Percentiles rank a stretch among this genome's conserved stretches.
phyloP scores from a whole-genome alignment of 1,284 basidiomycete species.

The Trichosporon coremiiforme region DNA sequence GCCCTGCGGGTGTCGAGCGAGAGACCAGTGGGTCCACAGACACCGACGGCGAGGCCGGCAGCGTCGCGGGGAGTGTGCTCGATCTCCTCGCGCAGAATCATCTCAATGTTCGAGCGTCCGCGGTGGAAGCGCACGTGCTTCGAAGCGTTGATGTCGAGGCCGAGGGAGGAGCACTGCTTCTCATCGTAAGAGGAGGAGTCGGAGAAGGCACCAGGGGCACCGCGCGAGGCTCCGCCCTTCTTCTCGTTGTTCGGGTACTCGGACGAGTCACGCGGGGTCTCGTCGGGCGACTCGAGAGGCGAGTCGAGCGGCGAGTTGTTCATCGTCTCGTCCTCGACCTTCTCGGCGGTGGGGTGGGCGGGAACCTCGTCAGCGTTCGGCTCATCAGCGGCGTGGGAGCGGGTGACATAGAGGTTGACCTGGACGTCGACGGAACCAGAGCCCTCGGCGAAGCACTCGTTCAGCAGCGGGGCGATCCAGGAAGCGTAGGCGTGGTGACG shows the following conservation, averaged over 20 bases:
- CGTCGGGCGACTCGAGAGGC: neutral
- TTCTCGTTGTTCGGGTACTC: conserved; percentile 18
- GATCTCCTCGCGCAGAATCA: conserved; percentile 26
- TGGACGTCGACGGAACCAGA: conserved; percentile 22
- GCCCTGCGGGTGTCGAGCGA: conserved; percentile 33
- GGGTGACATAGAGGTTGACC: conserved; percentile 35
- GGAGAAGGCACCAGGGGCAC: neutral
- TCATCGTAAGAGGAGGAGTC: conserved; percentile 9
- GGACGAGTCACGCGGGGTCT: conserved; percentile 15
- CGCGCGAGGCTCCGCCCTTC: neutral
- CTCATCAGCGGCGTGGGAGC: conserved; percentile 23
- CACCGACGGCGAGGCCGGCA: conserved; percentile 25
- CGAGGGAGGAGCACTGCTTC: conserved; percentile 1
- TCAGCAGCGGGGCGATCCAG: conserved; percentile 36
- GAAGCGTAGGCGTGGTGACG: conserved; percentile 24
- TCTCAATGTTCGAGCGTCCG: conserved; percentile 28
- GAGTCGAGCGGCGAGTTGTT: conserved; percentile 17
- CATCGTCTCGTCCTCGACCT: neutral
- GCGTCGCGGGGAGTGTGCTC: conserved; percentile 10
- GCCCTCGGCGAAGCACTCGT: conserved; percentile 25
- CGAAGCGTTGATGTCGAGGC: conserved; percentile 15
- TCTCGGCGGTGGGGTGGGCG: neutral
- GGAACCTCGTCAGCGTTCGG: conserved; percentile 16
- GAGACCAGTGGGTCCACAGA: conserved; percentile 39
- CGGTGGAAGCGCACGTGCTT: conserved; percentile 22